A percentile compares a stretch with the other conserved stretches of the same genome.
These are phyloP conservation scores for Penicillium lagena DNA, from an alignment of 495 filamentous ascomycete species.

Conservation along the genomic window DNA sequence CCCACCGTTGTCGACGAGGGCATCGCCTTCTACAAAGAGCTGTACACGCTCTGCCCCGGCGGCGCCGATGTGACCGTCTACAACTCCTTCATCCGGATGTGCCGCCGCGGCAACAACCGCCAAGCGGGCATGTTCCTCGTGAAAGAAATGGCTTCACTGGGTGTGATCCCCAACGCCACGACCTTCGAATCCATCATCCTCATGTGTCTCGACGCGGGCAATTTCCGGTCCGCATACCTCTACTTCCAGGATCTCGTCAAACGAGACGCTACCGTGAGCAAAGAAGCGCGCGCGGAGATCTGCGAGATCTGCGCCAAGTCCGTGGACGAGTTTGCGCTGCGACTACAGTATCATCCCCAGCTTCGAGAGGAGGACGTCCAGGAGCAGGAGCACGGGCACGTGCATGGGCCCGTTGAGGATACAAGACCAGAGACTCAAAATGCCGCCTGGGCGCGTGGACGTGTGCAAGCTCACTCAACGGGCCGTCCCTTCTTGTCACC, in stretches of 20 bases:
- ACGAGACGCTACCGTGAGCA: conserved; percentile 15
- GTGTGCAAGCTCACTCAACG: no score
- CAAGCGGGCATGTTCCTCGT: conserved; percentile 61
- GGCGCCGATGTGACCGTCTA: conserved; percentile 58
- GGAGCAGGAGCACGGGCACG: background rate
- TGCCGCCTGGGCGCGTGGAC: background rate
- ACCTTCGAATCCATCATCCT: conserved; percentile 68
- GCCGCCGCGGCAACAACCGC: conserved; percentile 40
- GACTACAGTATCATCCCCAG: conserved; percentile 23
- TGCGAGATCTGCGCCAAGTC: conserved; percentile 20
- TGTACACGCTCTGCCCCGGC: conserved; percentile 53
- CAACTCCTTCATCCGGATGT: conserved; percentile 61
- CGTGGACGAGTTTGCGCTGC: conserved; percentile 22
- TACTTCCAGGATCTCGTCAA: conserved; percentile 33
- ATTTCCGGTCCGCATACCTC: conserved; percentile 32
- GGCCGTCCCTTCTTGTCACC: background rate
- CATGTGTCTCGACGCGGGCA: conserved; percentile 47
- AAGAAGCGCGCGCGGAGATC: conserved; percentile 20
- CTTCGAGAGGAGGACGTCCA: conserved; percentile 4
- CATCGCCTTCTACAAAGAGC: conserved; percentile 61
- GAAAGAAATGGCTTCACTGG: conserved; percentile 64
- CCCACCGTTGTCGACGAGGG: conserved; percentile 39
- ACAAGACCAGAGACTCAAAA: conserved; percentile 1
- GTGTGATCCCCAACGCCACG: conserved; percentile 48
- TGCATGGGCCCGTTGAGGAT: conserved; percentile 6